Percentiles rank a stretch among this genome's conserved stretches.
Conservation (phyloP, 176 grass and related monocot genomes). For the Raddia distichophylla region DNA sequence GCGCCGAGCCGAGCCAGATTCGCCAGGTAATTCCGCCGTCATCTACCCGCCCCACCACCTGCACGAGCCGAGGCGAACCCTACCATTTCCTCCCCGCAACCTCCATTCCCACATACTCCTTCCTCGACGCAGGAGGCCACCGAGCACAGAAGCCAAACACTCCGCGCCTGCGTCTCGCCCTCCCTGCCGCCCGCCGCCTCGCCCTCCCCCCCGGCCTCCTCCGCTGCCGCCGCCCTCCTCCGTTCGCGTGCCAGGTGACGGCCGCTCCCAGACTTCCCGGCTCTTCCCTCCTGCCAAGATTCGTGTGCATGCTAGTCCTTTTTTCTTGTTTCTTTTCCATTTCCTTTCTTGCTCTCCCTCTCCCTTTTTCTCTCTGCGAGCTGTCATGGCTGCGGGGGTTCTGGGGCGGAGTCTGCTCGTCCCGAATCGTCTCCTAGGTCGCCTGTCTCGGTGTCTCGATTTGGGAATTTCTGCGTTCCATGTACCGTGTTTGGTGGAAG, state of each 20-base stretch:
- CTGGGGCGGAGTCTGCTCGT: background rate
- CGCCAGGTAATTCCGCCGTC: slow-evolving; percentile 46
- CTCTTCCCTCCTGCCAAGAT: background rate
- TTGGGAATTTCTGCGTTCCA: background rate
- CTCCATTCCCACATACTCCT: slow-evolving; percentile 10
- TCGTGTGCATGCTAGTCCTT: background rate
- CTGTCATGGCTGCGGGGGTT: background rate
- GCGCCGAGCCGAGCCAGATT: slow-evolving; percentile 8
- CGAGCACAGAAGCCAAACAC: background rate
- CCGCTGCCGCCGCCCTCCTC: background rate
- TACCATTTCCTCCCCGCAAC: slow-evolving; percentile 11
- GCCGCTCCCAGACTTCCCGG: background rate
- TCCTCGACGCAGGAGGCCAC: background rate
- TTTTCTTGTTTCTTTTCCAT: too few species aligned
- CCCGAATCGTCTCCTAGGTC: background rate
- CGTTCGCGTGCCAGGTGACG: slow-evolving; percentile 35
- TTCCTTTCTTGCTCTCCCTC: background rate
- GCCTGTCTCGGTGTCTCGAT: background rate
- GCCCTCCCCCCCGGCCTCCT: background rate
- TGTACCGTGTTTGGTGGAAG: background rate
- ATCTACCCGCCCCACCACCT: slow-evolving; percentile 23
- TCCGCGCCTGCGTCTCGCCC: background rate
- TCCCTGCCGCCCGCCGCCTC: background rate
- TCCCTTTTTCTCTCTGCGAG: background rate
- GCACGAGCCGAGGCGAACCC: slow-evolving; percentile 7